These are phyloP conservation scores for Ulmus americana DNA, from an alignment of 331 rosid genomes.

Conservation along the genomic window DNA sequence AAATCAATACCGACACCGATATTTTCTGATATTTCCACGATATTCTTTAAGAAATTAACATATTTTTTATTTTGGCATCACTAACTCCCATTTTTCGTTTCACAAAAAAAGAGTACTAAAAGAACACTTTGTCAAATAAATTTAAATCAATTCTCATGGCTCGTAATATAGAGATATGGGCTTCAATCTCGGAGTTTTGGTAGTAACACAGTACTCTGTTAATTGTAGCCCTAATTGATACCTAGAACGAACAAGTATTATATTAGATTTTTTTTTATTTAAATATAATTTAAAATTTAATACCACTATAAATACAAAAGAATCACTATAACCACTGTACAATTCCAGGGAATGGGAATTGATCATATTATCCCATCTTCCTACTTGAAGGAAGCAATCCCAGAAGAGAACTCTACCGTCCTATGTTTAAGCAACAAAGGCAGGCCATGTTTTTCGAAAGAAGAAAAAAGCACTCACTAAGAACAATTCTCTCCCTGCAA, in stretches of 20 bases:
- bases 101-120: no score
- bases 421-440: background rate
- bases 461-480: background rate
- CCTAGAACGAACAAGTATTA: background rate
- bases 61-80: no score
- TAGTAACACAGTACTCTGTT: no score
- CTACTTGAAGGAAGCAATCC: background rate
- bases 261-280: background rate
- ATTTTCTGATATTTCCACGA: no score
- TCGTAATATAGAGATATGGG: no score
- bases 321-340: constrained; percentile 22
- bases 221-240: background rate
- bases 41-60: no score
- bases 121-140: no score
- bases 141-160: no score
- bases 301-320: background rate
- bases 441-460: background rate
- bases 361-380: constrained; percentile 3
- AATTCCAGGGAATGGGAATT: constrained; percentile 9
- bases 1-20: no score
- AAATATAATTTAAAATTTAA: background rate
- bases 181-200: no score
- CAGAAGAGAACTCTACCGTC: background rate
- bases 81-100: no score
- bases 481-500: constrained; percentile 8